Evolutionary conservation across 768 basidiomycete genomes (phyloP).

Genomic region (Lactifluus pinguis): DNA sequence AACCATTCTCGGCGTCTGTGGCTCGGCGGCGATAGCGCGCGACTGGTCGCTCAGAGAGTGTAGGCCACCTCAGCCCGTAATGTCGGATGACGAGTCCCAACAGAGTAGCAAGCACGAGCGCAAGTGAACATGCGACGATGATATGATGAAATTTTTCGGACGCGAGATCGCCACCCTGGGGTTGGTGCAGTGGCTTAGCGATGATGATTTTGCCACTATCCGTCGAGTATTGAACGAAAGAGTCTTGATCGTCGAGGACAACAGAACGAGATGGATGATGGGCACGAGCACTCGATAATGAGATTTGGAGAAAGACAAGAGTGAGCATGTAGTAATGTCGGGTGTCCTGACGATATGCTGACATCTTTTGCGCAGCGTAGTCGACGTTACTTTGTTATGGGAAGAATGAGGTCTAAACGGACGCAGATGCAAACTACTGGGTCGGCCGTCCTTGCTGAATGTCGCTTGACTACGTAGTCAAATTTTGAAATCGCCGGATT

Average conservation of each 20-base stretch:
- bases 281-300: neutral
- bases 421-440: neutral
- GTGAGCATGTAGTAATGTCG: neutral
- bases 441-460: neutral
- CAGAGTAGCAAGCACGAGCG: constrained; percentile 3
- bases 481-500: neutral
- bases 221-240: neutral
- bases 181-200: constrained; percentile 1
- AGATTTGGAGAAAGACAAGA: neutral
- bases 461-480: neutral
- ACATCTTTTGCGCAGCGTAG: neutral
- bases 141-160: constrained; percentile 13
- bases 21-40: neutral
- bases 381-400: neutral
- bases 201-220: neutral
- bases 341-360: neutral
- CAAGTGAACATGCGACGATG: constrained; percentile 11
- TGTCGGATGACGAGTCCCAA: constrained; percentile 11
- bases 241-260: neutral
- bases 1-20: neutral
- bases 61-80: constrained; percentile 5
- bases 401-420: neutral
- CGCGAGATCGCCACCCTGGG: neutral
- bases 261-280: neutral
- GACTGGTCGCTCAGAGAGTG: neutral